A percentile compares a stretch with the other conserved stretches of the same genome.
phyloP scores from a whole-genome alignment of 1,284 basidiomycete species.

The Leccinum griseonigrum region DNA sequence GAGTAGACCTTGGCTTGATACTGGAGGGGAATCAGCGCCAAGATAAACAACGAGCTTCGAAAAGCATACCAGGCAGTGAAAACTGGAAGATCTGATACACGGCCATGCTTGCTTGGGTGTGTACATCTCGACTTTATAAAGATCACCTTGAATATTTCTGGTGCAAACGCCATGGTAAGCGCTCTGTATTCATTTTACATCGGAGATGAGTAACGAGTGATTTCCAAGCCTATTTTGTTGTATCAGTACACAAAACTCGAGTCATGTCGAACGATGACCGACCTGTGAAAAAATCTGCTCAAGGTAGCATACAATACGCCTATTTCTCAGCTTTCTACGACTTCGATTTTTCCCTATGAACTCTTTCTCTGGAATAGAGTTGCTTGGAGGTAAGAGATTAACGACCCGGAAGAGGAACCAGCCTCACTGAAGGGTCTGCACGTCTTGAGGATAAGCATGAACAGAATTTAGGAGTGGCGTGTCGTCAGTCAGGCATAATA shows the following conservation, averaged over 20 bases:
- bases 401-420: slow-evolving; percentile 77
- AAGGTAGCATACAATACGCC: slow-evolving; percentile 66
- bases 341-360: slow-evolving; percentile 59
- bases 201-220: slow-evolving; percentile 71
- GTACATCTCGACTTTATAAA: slow-evolving; percentile 71
- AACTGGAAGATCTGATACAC: slow-evolving; percentile 77
- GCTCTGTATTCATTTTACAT: slow-evolving; percentile 65
- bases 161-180: slow-evolving; percentile 76
- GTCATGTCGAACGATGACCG: slow-evolving; percentile 6
- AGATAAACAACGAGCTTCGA: background rate
- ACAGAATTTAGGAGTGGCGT: slow-evolving; percentile 48
- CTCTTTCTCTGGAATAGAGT: slow-evolving; percentile 67
- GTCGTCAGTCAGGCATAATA: no score
- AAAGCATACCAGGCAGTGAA: slow-evolving; percentile 76
- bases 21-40: slow-evolving; percentile 39
- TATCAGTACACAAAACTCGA: slow-evolving; percentile 6
- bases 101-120: slow-evolving; percentile 74
- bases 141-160: slow-evolving; percentile 77
- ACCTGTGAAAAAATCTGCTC: slow-evolving; percentile 74
- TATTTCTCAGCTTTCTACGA: slow-evolving; percentile 93
- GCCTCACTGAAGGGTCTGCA: slow-evolving; percentile 87
- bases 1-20: slow-evolving; percentile 86
- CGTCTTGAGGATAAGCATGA: slow-evolving; percentile 78
- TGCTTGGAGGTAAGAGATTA: slow-evolving; percentile 62
- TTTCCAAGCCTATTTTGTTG: slow-evolving; percentile 65